Evolutionary conservation across 2,329 filamentous ascomycete genomes (phyloP).

Genomic region (Calonectria pauciramosa): DNA sequence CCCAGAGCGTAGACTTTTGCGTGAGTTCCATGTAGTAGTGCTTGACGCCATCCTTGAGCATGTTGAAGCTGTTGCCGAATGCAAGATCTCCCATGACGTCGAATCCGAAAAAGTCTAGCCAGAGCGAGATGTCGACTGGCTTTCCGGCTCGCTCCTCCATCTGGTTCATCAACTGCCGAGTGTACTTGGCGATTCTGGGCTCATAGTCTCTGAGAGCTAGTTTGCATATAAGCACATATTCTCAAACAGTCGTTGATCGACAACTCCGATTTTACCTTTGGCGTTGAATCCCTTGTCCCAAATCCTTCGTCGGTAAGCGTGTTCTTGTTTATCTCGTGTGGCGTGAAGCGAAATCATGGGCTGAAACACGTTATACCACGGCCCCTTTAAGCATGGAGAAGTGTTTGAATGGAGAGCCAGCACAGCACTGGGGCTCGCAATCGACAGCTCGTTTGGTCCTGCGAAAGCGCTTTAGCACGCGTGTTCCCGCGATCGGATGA

Average conservation of each 20-base stretch:
- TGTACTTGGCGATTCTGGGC: conserved; percentile 20
- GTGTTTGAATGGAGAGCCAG: conserved; percentile 2
- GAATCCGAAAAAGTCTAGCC: conserved; percentile 48
- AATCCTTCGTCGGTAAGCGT: not conserved
- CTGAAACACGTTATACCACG: not conserved
- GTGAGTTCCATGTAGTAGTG: conserved; percentile 4
- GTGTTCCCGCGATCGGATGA: not conserved
- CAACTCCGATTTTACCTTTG: not conserved
- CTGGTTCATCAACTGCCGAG: not conserved
- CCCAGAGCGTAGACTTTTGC: not conserved
- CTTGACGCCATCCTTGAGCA: conserved; percentile 41
- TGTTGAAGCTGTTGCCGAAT: conserved; percentile 52
- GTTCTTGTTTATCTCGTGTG: conserved; percentile 3
- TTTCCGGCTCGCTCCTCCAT: not conserved
- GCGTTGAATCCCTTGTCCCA: conserved; percentile 12
- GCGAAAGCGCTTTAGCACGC: not conserved
- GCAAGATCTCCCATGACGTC: conserved; percentile 57
- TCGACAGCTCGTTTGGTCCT: conserved; percentile 15
- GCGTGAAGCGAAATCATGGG: not conserved
- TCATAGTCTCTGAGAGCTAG: conserved; percentile 28
- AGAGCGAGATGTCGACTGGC: not conserved
- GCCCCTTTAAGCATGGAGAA: conserved; percentile 4
- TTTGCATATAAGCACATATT: not conserved
- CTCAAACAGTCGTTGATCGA: not conserved
- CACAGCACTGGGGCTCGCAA: not conserved